phyloP scores from a whole-genome alignment of 148 eudicot genomes.

The Dianthus caryophyllus region DNA sequence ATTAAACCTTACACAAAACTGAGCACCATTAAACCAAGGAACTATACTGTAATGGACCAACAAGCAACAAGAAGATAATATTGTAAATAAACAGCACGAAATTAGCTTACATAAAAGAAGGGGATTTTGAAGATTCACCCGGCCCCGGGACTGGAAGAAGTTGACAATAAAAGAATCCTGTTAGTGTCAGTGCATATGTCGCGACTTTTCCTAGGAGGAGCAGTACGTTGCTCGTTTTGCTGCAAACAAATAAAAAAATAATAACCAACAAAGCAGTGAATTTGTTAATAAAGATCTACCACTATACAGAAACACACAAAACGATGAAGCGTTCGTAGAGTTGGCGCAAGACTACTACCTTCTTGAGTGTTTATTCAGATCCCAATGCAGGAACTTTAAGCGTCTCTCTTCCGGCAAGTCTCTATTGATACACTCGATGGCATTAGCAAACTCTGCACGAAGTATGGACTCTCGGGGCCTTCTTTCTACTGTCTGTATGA shows the following conservation, averaged over 20 bases:
- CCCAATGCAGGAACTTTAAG: constrained; percentile 81
- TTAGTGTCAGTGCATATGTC: constrained; percentile 77
- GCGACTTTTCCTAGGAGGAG: constrained; percentile 71
- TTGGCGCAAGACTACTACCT: constrained; percentile 31
- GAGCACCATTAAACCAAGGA: not conserved
- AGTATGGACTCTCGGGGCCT: constrained; percentile 81
- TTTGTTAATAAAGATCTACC: not conserved
- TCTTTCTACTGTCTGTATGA: constrained; percentile 63
- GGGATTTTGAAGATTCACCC: constrained; percentile 34
- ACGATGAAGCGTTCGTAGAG: not conserved
- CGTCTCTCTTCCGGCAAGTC: constrained; percentile 63
- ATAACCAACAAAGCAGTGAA: constrained; percentile 19
- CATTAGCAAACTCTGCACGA: constrained; percentile 79
- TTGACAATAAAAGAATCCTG: constrained; percentile 77
- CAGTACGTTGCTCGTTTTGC: constrained; percentile 69
- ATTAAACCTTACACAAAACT: not conserved
- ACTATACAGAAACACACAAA: not conserved
- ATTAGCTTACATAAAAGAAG: constrained; percentile 47
- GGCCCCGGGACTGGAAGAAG: constrained; percentile 39
- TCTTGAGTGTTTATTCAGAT: constrained; percentile 62
- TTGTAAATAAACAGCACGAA: constrained; percentile 3
- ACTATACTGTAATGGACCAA: too few species aligned
- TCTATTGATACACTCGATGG: constrained; percentile 61
- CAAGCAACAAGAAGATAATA: not conserved
- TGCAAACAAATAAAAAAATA: constrained; percentile 23